A percentile compares a stretch with the other conserved stretches of the same genome.
Conservation (phyloP, 306 rosid genomes). For the Vachellia pachyceras region DNA sequence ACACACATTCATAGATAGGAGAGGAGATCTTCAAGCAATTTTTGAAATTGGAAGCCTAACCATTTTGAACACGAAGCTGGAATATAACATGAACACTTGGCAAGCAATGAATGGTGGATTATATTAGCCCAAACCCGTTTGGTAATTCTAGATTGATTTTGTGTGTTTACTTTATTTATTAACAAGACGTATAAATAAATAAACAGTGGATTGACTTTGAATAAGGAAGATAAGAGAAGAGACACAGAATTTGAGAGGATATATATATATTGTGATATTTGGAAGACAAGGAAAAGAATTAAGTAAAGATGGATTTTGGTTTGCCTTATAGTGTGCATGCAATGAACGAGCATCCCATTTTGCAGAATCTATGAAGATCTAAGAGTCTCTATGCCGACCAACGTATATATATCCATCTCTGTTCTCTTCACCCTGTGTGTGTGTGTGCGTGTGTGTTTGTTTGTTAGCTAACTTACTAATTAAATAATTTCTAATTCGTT, state of each 20-base stretch:
- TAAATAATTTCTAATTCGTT: neutral
- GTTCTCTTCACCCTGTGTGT: slow-evolving; percentile 9
- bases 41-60: slow-evolving; percentile 54
- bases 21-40: slow-evolving; percentile 41
- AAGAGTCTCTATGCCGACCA: slow-evolving; percentile 37
- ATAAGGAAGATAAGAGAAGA: neutral
- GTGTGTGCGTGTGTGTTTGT: neutral
- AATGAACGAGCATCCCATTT: slow-evolving; percentile 57
- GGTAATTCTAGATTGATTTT: slow-evolving; percentile 36
- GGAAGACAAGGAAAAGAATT: slow-evolving; percentile 24
- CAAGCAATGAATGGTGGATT: slow-evolving; percentile 42
- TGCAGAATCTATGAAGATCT: slow-evolving; percentile 58
- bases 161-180: neutral
- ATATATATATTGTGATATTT: slow-evolving; percentile 3
- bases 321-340: slow-evolving; percentile 51
- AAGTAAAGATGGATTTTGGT: slow-evolving; percentile 17
- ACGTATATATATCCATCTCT: slow-evolving; percentile 31
- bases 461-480: neutral
- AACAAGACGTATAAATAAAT: slow-evolving; percentile 15
- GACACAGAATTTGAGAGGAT: neutral
- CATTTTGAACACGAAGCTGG: slow-evolving; percentile 29
- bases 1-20: too few relatives aligned
- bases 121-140: slow-evolving; percentile 29
- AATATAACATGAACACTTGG: slow-evolving; percentile 44
- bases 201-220: slow-evolving; percentile 16